These are phyloP conservation scores for Baeospora myosura DNA, from an alignment of 1,284 basidiomycete species.

Conservation along the genomic window DNA sequence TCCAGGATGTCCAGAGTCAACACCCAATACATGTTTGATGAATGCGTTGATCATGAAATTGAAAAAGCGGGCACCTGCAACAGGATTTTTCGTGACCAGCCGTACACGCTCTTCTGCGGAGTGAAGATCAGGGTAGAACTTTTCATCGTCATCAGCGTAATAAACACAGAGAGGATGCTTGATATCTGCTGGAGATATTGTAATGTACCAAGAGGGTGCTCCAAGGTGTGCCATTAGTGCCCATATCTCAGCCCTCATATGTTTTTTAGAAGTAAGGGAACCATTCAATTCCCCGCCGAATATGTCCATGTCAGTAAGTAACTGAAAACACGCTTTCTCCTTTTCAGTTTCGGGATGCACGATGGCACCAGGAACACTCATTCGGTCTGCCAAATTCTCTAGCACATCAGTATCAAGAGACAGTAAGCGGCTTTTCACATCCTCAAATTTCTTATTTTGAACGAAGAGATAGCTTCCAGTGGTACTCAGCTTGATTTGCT, in stretches of 20 bases:
- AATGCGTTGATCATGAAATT: constrained; percentile 21
- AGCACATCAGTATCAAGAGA: background rate
- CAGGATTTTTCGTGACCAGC: constrained; percentile 22
- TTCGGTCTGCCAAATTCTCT: background rate
- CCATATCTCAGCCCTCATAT: constrained; percentile 28
- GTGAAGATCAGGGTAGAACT: constrained; percentile 12
- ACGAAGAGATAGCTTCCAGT: constrained; percentile 24
- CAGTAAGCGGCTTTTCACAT: background rate
- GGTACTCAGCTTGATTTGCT: constrained; percentile 25
- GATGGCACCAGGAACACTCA: background rate
- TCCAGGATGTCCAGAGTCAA: background rate
- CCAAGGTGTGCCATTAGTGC: constrained; percentile 22
- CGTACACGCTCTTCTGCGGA: constrained; percentile 9
- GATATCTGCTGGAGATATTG: constrained; percentile 25
- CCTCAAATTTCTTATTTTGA: constrained; percentile 14
- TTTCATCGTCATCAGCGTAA: constrained; percentile 17
- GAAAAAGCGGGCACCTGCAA: constrained; percentile 23
- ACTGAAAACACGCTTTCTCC: constrained; percentile 25
- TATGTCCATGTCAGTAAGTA: constrained; percentile 26
- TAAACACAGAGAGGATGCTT: constrained; percentile 26
- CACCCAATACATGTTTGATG: constrained; percentile 12
- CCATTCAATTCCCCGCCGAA: constrained; percentile 23
- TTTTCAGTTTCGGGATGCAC: constrained; percentile 16
- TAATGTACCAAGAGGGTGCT: constrained; percentile 29
- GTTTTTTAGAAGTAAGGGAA: constrained; percentile 25